These are phyloP conservation scores for Yamadazyma spencermartinsiae DNA, from an alignment of 1,139 yeast species.

Conservation along the genomic window DNA sequence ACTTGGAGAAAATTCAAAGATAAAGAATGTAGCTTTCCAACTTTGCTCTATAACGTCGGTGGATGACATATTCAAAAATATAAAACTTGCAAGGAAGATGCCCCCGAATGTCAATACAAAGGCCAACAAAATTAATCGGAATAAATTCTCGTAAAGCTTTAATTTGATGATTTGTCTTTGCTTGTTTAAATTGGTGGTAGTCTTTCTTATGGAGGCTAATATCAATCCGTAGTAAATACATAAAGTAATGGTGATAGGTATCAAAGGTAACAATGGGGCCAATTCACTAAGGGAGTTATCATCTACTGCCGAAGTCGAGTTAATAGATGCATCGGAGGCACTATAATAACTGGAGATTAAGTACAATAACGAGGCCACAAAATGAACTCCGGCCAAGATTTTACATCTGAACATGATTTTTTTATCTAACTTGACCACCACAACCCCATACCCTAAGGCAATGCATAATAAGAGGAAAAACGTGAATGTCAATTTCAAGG, in stretches of 20 bases:
- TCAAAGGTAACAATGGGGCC: constrained; percentile 43
- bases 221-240: constrained; percentile 75
- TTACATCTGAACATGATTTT: constrained; percentile 79
- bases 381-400: constrained; percentile 72
- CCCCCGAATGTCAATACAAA: constrained; percentile 54
- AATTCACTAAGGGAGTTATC: constrained; percentile 23
- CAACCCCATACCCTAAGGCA: constrained; percentile 93
- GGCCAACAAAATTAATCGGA: constrained; percentile 72
- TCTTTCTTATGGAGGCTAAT: constrained; percentile 68
- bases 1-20: constrained; percentile 94
- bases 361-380: constrained; percentile 65
- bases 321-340: constrained; percentile 21
- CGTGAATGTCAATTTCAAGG: constrained; percentile 82
- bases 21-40: constrained; percentile 90
- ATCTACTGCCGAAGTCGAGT: constrained; percentile 21
- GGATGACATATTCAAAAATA: constrained; percentile 71
- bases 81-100: constrained; percentile 66
- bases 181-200: constrained; percentile 71
- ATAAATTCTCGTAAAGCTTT: constrained; percentile 76
- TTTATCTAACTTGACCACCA: constrained; percentile 76
- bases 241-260: constrained; percentile 73
- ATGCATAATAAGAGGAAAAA: constrained; percentile 85
- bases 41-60: constrained; percentile 79
- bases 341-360: constrained; percentile 64
- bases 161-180: constrained; percentile 93